phyloP scores from a whole-genome alignment of 208 protist genomes.

The Crithidia fasciculata region DNA sequence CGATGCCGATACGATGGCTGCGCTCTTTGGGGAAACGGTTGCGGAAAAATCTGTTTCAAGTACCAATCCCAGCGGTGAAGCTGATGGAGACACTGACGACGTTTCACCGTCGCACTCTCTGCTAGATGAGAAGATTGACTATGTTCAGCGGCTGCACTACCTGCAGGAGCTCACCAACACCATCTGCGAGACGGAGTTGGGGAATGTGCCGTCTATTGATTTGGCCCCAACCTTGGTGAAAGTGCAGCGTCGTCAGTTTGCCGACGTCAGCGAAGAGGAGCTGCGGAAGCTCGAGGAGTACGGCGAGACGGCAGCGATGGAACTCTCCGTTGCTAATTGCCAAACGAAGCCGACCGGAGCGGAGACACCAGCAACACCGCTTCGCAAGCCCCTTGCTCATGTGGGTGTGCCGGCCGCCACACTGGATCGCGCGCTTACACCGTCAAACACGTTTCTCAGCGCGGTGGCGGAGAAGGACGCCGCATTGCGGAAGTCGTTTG shows the following conservation, averaged over 20 bases:
- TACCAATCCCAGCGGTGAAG: neutral
- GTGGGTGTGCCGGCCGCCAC: slow-evolving; percentile 29
- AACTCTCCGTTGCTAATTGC: neutral
- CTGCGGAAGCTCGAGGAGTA: slow-evolving; percentile 63
- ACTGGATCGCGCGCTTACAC: slow-evolving; percentile 66
- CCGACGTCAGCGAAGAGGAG: slow-evolving; percentile 61
- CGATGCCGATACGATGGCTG: slow-evolving; percentile 42
- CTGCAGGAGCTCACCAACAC: slow-evolving; percentile 51
- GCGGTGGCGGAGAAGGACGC: slow-evolving; percentile 53
- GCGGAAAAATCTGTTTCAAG: neutral
- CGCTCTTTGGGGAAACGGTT: slow-evolving; percentile 15
- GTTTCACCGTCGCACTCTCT: slow-evolving; percentile 7
- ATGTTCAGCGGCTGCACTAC: slow-evolving; percentile 45
- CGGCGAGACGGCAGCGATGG: slow-evolving; percentile 46
- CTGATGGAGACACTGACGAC: neutral
- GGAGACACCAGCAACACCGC: neutral
- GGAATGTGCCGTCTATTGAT: slow-evolving; percentile 53
- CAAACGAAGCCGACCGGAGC: neutral
- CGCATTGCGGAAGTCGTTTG: slow-evolving; percentile 46
- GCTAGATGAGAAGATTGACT: slow-evolving; percentile 42
- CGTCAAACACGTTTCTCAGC: slow-evolving; percentile 74
- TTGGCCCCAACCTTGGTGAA: slow-evolving; percentile 65
- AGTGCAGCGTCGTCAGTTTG: slow-evolving; percentile 49
- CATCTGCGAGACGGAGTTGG: slow-evolving; percentile 31
- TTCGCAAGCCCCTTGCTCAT: neutral